Base-by-base conservation (phyloP, 306 rosid genomes). In the Sechiopsis laciniata region DNA sequence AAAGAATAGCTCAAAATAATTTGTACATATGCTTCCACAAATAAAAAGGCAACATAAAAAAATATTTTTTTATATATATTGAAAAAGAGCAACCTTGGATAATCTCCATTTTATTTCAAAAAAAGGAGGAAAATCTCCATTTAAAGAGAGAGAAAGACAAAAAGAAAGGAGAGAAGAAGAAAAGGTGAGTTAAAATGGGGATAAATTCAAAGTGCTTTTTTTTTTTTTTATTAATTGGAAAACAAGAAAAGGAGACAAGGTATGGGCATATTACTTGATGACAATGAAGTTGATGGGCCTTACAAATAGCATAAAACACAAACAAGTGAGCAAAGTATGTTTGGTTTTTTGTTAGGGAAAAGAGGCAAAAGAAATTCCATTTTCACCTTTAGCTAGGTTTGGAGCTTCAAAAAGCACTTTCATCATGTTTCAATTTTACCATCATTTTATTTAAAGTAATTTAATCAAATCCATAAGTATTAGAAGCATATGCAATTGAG, bases 271-370 rank as follows among this genome's bases (percentile, higher is more conserved):
- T 17, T 45, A 11, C 37, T 66, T 40, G 51, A 29, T 29, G 3
- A 29, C 71, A 40, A 10, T 65, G 5, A 65, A 42, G 1, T 65
- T 26, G 29, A 65, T 66, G 71, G 71, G 29, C 53, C 71, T 65
- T 26, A 65, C 71, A 14, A 55, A 3, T 17, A 9, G 71, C 71
- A 65, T n/a, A 40, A 65, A 65, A 64, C 52, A 64, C 71, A 40
- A 65, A 65, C 71, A 65, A 37, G 8, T n/a, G n/a, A 65, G 2
- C 12, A 65, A 40, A 60, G 16, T 29, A 29, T 37, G 16, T 40
- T 40, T 40, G 53, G 29, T 64, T 64, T 22, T 40, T 64, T 64
- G 53, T 64, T 37, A 37, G 21, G 53, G 0, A 64, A 58, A 40
- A 32, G 12, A 52, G 29, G 16, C 26, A 40, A 64, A 64, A 17